Evolutionary conservation across 2,329 filamentous ascomycete genomes (phyloP).

Genomic region (Byssochlamys sp.): DNA sequence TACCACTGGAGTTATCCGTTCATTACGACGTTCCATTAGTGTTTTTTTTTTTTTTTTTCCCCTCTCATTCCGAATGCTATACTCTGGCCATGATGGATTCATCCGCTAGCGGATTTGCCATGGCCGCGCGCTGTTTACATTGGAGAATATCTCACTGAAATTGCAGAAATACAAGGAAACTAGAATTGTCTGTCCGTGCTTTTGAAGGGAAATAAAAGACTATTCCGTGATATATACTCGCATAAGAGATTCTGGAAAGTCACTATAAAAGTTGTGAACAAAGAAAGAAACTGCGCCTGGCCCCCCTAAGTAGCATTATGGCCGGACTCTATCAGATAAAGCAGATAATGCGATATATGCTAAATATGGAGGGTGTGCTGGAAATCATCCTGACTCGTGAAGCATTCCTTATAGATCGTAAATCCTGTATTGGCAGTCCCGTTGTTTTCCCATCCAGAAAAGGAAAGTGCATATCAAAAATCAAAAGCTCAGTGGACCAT

Average conservation of each 20-base stretch:
- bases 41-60: background rate
- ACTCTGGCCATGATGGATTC: background rate
- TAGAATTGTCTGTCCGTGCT: background rate
- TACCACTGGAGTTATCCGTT: background rate
- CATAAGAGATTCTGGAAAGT: background rate
- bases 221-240: background rate
- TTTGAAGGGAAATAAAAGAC: background rate
- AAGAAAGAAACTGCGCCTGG: background rate
- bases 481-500: conserved; percentile 36
- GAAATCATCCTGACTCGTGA: background rate
- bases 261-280: background rate
- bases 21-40: background rate
- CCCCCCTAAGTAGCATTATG: background rate
- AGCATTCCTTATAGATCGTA: background rate
- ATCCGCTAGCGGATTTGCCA: background rate
- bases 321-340: background rate
- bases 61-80: background rate
- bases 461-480: conserved; percentile 4
- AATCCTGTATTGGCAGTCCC: background rate
- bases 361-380: conserved; percentile 11
- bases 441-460: conserved; percentile 3
- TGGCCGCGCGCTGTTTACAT: background rate
- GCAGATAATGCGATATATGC: conserved; percentile 5
- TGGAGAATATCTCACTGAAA: background rate
- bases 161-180: background rate